These are phyloP conservation scores for Phytophthora agathidicida DNA, from an alignment of 352 stramenopile species.

Conservation along the genomic window DNA sequence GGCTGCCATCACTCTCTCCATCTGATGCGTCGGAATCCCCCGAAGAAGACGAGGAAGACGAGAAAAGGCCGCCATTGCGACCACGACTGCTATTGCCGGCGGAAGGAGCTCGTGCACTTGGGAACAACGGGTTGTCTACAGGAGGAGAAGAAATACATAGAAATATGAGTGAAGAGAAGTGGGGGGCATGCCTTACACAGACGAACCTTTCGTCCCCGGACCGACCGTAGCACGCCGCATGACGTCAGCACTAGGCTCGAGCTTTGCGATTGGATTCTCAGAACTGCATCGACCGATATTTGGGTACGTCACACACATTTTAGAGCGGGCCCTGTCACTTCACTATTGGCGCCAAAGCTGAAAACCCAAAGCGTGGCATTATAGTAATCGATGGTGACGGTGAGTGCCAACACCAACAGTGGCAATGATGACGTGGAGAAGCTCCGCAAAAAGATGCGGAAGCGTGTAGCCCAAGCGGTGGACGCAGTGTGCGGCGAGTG, in stretches of 20 bases:
- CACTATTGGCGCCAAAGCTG: conserved; percentile 6
- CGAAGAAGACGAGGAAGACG: conserved; percentile 41
- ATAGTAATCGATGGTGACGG: conserved; percentile 1
- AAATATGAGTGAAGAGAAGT: background rate
- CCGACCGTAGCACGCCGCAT: conserved; percentile 36
- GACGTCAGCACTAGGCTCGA: conserved; percentile 28
- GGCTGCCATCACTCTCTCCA: conserved; percentile 14
- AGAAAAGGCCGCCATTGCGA: conserved; percentile 47
- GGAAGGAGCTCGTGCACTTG: conserved; percentile 12
- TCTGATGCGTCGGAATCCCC: conserved; percentile 31
- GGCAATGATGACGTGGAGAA: conserved; percentile 13
- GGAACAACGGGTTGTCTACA: conserved; percentile 25
- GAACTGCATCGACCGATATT: conserved; percentile 9
- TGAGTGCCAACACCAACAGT: background rate
- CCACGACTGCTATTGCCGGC: conserved; percentile 26
- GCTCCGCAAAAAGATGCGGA: conserved; percentile 29
- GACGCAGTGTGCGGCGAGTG: conserved; percentile 51
- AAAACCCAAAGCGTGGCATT: conserved; percentile 3
- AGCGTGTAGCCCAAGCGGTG: conserved; percentile 51
- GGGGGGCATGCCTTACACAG: background rate
- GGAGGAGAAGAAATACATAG: background rate
- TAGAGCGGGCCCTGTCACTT: conserved; percentile 3
- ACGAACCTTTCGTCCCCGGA: conserved; percentile 24
- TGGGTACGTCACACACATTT: background rate
- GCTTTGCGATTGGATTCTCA: conserved; percentile 22